Evolutionary conservation across 441 rosid genomes (phyloP).

Genomic region (Sinapis alba): DNA sequence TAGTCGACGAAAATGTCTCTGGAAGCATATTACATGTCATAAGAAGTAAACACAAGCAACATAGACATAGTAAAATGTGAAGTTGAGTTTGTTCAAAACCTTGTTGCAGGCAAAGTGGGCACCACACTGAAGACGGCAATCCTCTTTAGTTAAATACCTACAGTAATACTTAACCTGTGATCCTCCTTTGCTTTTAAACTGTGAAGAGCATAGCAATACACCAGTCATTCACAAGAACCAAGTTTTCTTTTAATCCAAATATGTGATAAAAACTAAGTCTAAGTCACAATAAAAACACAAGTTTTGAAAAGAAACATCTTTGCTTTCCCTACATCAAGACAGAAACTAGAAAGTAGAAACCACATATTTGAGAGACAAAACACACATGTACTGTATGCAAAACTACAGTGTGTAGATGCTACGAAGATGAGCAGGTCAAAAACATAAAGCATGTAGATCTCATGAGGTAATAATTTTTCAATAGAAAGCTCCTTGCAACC

Average conservation of each 20-base stretch:
- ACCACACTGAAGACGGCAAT: constrained; percentile 84
- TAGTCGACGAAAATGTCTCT: constrained; percentile 96
- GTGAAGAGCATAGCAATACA: constrained; percentile 32
- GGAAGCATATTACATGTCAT: constrained; percentile 25
- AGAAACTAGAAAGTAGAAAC: constrained; percentile 17
- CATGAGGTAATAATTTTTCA: not conserved
- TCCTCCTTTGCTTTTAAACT: constrained; percentile 99
- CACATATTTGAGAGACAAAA: not conserved
- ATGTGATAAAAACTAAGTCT: not conserved
- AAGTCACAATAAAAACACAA: constrained; percentile 1
- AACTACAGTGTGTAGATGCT: not conserved
- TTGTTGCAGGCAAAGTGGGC: constrained; percentile 88
- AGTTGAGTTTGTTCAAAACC: constrained; percentile 47
- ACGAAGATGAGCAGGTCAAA: not conserved
- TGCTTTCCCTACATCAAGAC: not conserved
- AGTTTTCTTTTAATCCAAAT: not conserved
- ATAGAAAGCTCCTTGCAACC: not conserved
- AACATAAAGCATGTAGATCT: not conserved
- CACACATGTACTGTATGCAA: not conserved
- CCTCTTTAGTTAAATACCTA: constrained; percentile 90
- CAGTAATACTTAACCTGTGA: constrained; percentile 95
- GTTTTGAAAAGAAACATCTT: not conserved
- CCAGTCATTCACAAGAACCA: constrained; percentile 28
- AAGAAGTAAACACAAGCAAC: not conserved
- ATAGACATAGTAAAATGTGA: constrained; percentile 3